Conservation (phyloP, 306 rosid genomes). For the Herpetospermum pedunculosum region DNA sequence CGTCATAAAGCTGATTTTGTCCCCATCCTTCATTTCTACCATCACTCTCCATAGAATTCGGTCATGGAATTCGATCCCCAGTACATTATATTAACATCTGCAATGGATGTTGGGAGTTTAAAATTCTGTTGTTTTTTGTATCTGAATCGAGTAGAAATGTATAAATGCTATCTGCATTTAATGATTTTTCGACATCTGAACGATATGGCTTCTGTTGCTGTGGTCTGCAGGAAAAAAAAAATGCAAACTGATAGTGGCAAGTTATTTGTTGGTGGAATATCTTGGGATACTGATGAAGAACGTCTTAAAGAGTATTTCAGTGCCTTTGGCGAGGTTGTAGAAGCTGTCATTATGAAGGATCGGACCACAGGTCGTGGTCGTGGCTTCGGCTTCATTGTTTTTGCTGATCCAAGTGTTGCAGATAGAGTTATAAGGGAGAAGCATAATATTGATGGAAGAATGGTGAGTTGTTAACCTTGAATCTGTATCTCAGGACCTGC, state of each 20-base stretch:
- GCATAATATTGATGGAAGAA: slow-evolving; percentile 96
- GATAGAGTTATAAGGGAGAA: slow-evolving; percentile 74
- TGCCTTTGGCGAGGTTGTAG: slow-evolving; percentile 81
- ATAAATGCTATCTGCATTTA: slow-evolving; percentile 25
- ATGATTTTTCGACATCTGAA: slow-evolving; percentile 11
- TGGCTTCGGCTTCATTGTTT: slow-evolving; percentile 93
- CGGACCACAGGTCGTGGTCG: slow-evolving; percentile 97
- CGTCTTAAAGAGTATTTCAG: slow-evolving; percentile 88
- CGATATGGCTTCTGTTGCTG: slow-evolving; percentile 22
- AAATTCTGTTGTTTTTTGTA: slow-evolving; percentile 6
- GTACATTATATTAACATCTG: background rate
- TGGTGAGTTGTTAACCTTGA: slow-evolving; percentile 40
- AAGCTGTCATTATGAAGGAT: slow-evolving; percentile 99
- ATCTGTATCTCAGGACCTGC: background rate
- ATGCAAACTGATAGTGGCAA: slow-evolving; percentile 97
- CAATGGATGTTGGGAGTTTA: background rate
- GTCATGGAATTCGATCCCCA: background rate
- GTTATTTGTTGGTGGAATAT: slow-evolving; percentile 88
- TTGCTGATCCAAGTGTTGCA: slow-evolving; percentile 68
- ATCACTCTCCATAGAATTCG: background rate
- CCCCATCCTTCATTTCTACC: background rate
- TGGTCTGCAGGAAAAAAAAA: slow-evolving; percentile 41
- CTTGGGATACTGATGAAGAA: slow-evolving; percentile 98
- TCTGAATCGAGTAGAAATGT: slow-evolving; percentile 13
- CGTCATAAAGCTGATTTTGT: slow-evolving; percentile 9